Evolutionary conservation across 1,284 basidiomycete species (phyloP).

Genomic region (Farysia itapuensis): DNA sequence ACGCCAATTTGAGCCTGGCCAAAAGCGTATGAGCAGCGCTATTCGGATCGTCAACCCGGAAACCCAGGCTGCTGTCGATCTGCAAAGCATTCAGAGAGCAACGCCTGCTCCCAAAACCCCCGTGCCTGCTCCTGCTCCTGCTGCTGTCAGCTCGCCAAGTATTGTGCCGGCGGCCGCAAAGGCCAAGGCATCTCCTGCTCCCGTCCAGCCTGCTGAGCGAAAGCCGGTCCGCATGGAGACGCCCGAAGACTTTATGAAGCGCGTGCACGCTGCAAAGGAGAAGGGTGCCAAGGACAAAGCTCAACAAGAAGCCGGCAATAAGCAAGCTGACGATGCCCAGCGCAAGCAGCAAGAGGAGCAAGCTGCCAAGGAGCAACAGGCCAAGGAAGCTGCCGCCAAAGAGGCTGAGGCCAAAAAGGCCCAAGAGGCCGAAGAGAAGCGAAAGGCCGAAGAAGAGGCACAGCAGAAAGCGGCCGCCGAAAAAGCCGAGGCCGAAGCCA

Average conservation of each 20-base stretch:
- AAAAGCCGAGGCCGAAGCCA: conserved; percentile 30
- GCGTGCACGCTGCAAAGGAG: conserved; percentile 40
- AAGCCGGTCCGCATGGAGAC: conserved; percentile 51
- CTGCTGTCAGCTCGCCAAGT: conserved; percentile 22
- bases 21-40: conserved; percentile 54
- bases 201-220: conserved; percentile 34
- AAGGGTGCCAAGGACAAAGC: conserved; percentile 48
- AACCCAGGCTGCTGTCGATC: conserved; percentile 54
- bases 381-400: conserved; percentile 9
- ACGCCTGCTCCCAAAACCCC: conserved; percentile 20
- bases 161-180: too few relatives aligned
- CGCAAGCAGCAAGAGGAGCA: conserved; percentile 14
- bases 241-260: conserved; percentile 46
- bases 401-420: conserved; percentile 36
- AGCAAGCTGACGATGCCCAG: conserved; percentile 20
- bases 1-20: conserved; percentile 55
- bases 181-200: conserved; percentile 17
- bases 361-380: conserved; percentile 25
- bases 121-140: conserved; percentile 12
- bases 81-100: conserved; percentile 42
- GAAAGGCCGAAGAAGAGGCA: conserved; percentile 17
- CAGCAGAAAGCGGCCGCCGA: conserved; percentile 31
- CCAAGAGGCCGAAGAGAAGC: conserved; percentile 25
- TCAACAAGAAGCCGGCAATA: conserved; percentile 17
- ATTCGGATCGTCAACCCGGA: conserved; percentile 59